Evolutionary conservation across 306 rosid species (phyloP).

Genomic region (Fagus crenata): DNA sequence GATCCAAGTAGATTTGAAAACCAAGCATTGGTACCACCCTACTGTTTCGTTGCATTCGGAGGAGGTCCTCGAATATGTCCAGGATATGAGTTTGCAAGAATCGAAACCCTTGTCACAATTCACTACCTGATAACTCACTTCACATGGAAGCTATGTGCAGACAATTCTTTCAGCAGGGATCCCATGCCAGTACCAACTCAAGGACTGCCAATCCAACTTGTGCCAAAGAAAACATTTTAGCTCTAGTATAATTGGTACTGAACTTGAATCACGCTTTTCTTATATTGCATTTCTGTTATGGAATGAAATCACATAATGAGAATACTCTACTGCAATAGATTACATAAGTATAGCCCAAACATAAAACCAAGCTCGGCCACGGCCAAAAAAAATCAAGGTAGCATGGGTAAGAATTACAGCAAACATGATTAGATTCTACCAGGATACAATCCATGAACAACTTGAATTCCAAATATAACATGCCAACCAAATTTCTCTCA

Average conservation of each 20-base stretch:
- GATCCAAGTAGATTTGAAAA: conserved; percentile 72
- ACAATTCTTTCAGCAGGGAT: conserved; percentile 53
- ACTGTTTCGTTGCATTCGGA: conserved; percentile 61
- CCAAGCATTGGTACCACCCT: conserved; percentile 57
- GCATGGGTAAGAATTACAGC: background rate
- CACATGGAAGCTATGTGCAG: conserved; percentile 66
- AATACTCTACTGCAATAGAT: background rate
- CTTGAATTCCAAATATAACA: background rate
- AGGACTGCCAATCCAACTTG: conserved; percentile 55
- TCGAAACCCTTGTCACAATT: conserved; percentile 59
- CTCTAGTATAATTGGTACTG: background rate
- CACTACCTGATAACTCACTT: conserved; percentile 64
- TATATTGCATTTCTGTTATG: background rate
- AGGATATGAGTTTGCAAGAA: conserved; percentile 64
- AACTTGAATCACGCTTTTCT: background rate
- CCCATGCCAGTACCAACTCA: conserved; percentile 54
- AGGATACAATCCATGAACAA: no score
- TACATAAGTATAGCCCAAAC: background rate
- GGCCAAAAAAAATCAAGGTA: background rate
- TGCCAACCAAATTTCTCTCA: background rate
- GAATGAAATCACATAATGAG: background rate
- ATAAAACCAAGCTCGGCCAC: background rate
- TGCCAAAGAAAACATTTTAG: conserved; percentile 38
- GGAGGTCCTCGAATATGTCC: conserved; percentile 76
- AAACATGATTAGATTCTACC: background rate